These are phyloP conservation scores for Candida fluviatilis DNA, from an alignment of 805 yeast genomes.

Conservation along the genomic window DNA sequence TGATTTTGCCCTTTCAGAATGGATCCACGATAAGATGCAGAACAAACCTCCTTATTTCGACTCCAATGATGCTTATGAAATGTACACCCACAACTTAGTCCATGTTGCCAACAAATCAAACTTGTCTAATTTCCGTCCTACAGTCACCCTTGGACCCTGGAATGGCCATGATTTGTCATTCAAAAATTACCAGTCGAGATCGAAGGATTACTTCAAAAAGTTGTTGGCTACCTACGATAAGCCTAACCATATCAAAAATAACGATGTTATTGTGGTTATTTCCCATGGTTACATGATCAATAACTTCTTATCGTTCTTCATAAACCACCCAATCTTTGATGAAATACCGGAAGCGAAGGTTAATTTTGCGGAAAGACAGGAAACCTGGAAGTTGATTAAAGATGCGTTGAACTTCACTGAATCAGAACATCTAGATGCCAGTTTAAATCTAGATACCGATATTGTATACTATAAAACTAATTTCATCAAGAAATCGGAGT, in stretches of 20 bases:
- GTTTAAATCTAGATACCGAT: slow-evolving; percentile 37
- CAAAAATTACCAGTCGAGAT: slow-evolving; percentile 35
- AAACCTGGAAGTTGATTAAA: slow-evolving; percentile 28
- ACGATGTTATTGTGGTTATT: slow-evolving; percentile 34
- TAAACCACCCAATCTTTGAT: slow-evolving; percentile 41
- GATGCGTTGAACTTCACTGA: slow-evolving; percentile 31
- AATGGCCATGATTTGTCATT: slow-evolving; percentile 39
- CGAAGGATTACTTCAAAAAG: slow-evolving; percentile 37
- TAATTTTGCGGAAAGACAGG: slow-evolving; percentile 27
- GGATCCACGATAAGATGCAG: slow-evolving; percentile 43
- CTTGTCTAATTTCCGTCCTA: slow-evolving; percentile 40
- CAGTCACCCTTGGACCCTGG: slow-evolving; percentile 38
- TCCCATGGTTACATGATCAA: slow-evolving; percentile 41
- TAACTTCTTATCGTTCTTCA: slow-evolving; percentile 35
- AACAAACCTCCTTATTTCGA: slow-evolving; percentile 40
- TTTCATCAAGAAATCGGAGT: slow-evolving; percentile 34
- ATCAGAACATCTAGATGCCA: slow-evolving; percentile 22
- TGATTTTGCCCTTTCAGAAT: slow-evolving; percentile 43
- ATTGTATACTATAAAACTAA: slow-evolving; percentile 42
- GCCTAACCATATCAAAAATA: slow-evolving; percentile 25
- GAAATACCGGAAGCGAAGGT: slow-evolving; percentile 39
- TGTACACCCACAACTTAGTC: slow-evolving; percentile 42
- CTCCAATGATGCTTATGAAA: slow-evolving; percentile 42
- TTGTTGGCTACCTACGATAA: slow-evolving; percentile 40
- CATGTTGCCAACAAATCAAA: slow-evolving; percentile 26